A percentile compares a stretch with the other conserved stretches of the same genome.
Conservation (phyloP, 2,329 filamentous ascomycete genomes). For the Verticillium alfalfae region DNA sequence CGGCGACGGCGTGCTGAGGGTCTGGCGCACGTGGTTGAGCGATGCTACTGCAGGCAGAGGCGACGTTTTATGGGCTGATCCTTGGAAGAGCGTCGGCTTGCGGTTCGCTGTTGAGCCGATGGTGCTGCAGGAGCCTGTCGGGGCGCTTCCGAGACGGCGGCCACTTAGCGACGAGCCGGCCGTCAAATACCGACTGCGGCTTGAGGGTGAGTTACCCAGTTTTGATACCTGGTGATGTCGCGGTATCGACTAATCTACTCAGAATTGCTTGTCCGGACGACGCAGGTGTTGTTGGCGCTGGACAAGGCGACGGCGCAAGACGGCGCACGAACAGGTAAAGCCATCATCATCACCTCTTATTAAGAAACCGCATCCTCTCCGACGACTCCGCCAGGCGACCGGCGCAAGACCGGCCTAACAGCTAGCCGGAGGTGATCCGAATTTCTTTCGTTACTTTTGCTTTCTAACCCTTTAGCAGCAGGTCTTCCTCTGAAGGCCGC, state of each 20-base stretch:
- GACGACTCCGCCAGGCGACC: not conserved
- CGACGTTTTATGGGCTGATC: slow-evolving; percentile 64
- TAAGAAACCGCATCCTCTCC: not conserved
- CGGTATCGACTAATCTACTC: not conserved
- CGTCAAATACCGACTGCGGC: slow-evolving; percentile 65
- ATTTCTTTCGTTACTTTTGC: not conserved
- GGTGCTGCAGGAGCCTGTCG: slow-evolving; percentile 20
- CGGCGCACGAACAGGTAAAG: slow-evolving; percentile 55
- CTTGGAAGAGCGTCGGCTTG: slow-evolving; percentile 58
- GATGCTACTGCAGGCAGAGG: slow-evolving; percentile 41
- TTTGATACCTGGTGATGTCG: not conserved
- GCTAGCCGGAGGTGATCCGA: not conserved
- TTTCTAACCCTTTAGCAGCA: not conserved
- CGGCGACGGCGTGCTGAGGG: slow-evolving; percentile 61
- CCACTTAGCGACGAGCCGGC: slow-evolving; percentile 59
- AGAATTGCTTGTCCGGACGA: slow-evolving; percentile 65
- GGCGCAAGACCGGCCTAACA: not conserved
- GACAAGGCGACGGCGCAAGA: slow-evolving; percentile 61
- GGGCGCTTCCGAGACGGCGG: slow-evolving; percentile 29
- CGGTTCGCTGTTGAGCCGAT: slow-evolving; percentile 51
- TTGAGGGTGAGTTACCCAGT: slow-evolving; percentile 42
- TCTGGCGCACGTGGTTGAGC: slow-evolving; percentile 69
- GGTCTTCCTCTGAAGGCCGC: not conserved
- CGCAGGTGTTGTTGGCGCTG: slow-evolving; percentile 56
- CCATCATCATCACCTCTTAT: slow-evolving; percentile 56